Evolutionary conservation across 192 early-diverging fungal genomes (phyloP), one percentile per base, ranked within the genome.

Genomic region (Chytriomyces confervae): DNA sequence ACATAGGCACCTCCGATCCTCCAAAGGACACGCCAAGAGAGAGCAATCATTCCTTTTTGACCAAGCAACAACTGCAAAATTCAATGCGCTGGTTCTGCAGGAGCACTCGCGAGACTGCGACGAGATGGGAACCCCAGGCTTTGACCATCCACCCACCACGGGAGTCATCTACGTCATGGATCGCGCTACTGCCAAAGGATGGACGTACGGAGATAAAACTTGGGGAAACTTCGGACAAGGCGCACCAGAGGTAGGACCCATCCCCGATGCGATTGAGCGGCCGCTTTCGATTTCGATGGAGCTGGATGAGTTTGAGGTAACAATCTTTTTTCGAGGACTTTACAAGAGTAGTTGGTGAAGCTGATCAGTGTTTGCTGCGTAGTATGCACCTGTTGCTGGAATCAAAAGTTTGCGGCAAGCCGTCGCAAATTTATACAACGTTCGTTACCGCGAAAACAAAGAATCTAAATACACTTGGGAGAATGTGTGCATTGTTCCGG

Each of bases 81-180:
- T n/a, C 53, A 57, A 57, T 20, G 53, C 53, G 3, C 53, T 57
- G 0, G 16, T 57, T 13, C 53, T 13, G 53, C 53, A 57, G 53
- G 53, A 57, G 53, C 13, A 13, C 13, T 57, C 53, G 53, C 53
- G 16, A 20, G 16, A n/a, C 20, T 20, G 16, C 53, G 53, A 57
- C 16, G 53, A 57, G 53, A 57, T 57, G 53, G 53, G 53, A 57
- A 57, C 53, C 16, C 53, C 53, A 20, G 53, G 53, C 16, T 68
- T 68, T n/a, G 66, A 68, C 43, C 83, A 87, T 44, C 87, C 87
- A 9, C 78, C 78, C 7, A 76, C 65, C 61, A 89, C 87, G 3
- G 87, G 87, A 4, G 87, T 89, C 1, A 87, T 89, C 24, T 89
- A 89, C 61, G 84, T 86, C 20, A 89, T 84, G 83, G 88, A 89